These are phyloP conservation scores for Piper longum DNA, from an alignment of 164 flowering plant genomes.

Conservation along the genomic window DNA sequence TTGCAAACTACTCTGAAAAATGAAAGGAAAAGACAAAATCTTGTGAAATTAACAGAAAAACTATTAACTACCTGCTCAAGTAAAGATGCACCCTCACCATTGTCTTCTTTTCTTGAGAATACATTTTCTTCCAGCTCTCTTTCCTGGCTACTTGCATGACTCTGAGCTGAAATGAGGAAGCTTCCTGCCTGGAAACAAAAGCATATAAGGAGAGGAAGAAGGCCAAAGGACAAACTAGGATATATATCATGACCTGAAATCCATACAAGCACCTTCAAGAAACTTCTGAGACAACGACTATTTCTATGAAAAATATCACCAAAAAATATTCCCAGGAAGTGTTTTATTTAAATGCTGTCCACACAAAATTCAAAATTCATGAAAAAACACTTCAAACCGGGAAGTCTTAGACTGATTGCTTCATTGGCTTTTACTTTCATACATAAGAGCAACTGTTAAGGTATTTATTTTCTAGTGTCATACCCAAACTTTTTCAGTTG, in stretches of 20 bases:
- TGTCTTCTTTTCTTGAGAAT: slow-evolving; percentile 29
- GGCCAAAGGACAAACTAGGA: background rate
- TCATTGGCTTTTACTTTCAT: background rate
- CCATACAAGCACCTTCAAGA: too few species aligned
- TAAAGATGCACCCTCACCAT: slow-evolving; percentile 55
- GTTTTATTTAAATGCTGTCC: too few species aligned
- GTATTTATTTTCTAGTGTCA: too few species aligned
- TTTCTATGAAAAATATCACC: too few species aligned
- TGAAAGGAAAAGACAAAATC: too few species aligned
- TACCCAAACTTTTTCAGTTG: too few species aligned
- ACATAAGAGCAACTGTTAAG: too few species aligned
- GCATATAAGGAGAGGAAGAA: slow-evolving; percentile 1
- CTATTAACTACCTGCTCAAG: slow-evolving; percentile 53
- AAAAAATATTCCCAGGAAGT: too few species aligned
- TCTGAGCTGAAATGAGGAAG: slow-evolving; percentile 71
- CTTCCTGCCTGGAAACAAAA: slow-evolving; percentile 63
- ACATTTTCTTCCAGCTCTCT: slow-evolving; percentile 67
- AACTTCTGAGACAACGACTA: too few species aligned
- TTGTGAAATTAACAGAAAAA: background rate
- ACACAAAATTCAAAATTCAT: too few species aligned
- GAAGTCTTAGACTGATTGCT: background rate
- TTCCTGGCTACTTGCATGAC: slow-evolving; percentile 46
- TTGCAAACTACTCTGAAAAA: background rate
- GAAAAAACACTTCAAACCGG: too few species aligned
- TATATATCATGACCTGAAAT: too few species aligned